A percentile compares a stretch with the other conserved stretches of the same genome.
phyloP scores from a whole-genome alignment of 495 filamentous ascomycete species.

The Xylaria cubensis region DNA sequence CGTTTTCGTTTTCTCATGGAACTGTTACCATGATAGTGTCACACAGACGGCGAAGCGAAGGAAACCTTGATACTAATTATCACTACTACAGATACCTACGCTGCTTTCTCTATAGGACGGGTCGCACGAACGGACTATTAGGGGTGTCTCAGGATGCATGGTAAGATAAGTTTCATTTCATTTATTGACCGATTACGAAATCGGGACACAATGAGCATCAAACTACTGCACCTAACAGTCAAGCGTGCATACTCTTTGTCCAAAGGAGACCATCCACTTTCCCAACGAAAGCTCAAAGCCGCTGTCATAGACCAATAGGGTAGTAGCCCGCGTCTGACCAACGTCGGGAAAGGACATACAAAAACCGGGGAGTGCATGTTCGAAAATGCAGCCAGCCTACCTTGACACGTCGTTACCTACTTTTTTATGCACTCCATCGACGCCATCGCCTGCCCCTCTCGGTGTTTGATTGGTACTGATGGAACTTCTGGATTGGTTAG shows the following conservation, averaged over 20 bases:
- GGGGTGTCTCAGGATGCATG: background rate
- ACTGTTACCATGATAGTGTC: background rate
- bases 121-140: background rate
- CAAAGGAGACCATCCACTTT: background rate
- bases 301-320: background rate
- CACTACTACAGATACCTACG: background rate
- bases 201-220: background rate
- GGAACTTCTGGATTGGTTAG: background rate
- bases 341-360: background rate
- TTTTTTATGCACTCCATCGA: slow-evolving; percentile 1
- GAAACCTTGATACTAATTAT: background rate
- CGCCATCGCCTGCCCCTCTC: background rate
- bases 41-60: background rate
- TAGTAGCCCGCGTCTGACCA: slow-evolving; percentile 5
- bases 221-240: background rate
- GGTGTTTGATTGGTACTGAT: background rate
- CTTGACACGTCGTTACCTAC: slow-evolving; percentile 17
- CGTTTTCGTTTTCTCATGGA: background rate
- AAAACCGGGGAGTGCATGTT: slow-evolving; percentile 15
- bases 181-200: background rate
- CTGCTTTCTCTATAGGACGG: background rate
- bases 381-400: slow-evolving; percentile 17
- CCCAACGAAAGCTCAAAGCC: background rate
- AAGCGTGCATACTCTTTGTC: background rate
- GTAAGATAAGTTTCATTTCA: background rate